Base-by-base conservation (phyloP, 805 yeast species). In the Saccharomycopsis synnaedendra region DNA sequence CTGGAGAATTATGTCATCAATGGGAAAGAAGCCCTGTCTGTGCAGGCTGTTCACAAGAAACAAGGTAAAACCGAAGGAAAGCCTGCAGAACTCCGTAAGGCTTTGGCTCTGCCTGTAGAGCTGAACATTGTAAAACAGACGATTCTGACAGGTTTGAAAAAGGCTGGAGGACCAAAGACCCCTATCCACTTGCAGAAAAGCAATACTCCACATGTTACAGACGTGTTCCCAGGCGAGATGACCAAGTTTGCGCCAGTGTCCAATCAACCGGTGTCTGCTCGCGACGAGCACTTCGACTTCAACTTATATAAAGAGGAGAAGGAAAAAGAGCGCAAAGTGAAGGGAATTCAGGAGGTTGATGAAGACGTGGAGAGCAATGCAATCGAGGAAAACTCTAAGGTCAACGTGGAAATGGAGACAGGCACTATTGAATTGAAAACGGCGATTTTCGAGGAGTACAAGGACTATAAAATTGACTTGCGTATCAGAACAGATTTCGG, bases 251-350 rank as follows among this genome's bases (percentile, higher is more conserved):
- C 79, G 0, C 80, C 79, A 7, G 55, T 71, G 39, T 61, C 62
- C 30, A 70, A 77, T 10, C 80, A 75, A 55, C 79, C 80, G 4
- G 60, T 74, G 6, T 67, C 73, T 39, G 72, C 79, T 0, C 76
- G 74, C 55, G 58, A 65, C 28, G 71, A 65, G 44, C 63, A 58
- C 45, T 72, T 72, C 50, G 60, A 58, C 36, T 32, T 58, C n/a
- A 56, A 55, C 19, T 39, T 48, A 39, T 48, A 51, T 27, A 55
- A 55, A 49, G 57, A 48, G 28, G 48, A 51, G 27, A 10, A 9
- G 8, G 5, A 29, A 35, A 49, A 8, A 44, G 43, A 28, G 32
- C 41, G 30, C 5, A 41, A 33, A 29, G 44, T 51, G 39, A 52
- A 48, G 5, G 51, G 50, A 31, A 57, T 55, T 7, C 51, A 52